Evolutionary conservation across 129 eudicot genomes (phyloP), one percentile per base, ranked within the genome.

Genomic region (Centrapalus pauciflorus): DNA sequence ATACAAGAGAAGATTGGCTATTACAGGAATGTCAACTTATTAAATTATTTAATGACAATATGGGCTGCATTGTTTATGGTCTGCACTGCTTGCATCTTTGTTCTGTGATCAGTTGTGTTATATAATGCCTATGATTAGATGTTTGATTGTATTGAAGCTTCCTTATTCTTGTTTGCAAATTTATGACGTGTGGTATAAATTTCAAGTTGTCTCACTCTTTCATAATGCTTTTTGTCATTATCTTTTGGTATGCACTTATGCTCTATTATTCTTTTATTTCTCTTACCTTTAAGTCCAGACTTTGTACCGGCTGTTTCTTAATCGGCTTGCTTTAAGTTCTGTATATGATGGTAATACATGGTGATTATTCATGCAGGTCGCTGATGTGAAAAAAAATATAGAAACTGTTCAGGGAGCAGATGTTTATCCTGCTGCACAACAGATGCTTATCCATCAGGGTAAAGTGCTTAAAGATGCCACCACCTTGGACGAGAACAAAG

Each of bases 381-480:
- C 81, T 66, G 95, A 85, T 79, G 95, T 92, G 71, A 92, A 92
- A 89, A 85, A 78, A 71, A 81, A 76, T 69, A 88, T 92, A 70
- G 96, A 92, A 76, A 64, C 64, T 57, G 84, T 69, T 19, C 95
- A 92, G 60, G 98, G 98, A 58, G 48, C 79, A 50, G 84, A 77
- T 67, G 80, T 72, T 27, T 92, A 83, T 81, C 98, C 98, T n/a
- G 95, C 95, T 59, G 78, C 81, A 16, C 84, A 81, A 55, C 96
- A 83, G 64, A 83, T 88, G 96, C 88, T 93, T 51, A 83, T 93
- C 37, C 81, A 88, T 66, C 89, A 86, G 66, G 98, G 98, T 17
- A 93, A 93, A 57, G 92, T 88, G 66, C 91, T 93, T 28, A 88
- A 85, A 77, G 96, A 93, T 82, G 78, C 69, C 52, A 88, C 89